Evolutionary conservation across 2,329 filamentous ascomycete species (phyloP), one percentile per base, ranked within the genome.

Genomic region (Juglanconis sp.): DNA sequence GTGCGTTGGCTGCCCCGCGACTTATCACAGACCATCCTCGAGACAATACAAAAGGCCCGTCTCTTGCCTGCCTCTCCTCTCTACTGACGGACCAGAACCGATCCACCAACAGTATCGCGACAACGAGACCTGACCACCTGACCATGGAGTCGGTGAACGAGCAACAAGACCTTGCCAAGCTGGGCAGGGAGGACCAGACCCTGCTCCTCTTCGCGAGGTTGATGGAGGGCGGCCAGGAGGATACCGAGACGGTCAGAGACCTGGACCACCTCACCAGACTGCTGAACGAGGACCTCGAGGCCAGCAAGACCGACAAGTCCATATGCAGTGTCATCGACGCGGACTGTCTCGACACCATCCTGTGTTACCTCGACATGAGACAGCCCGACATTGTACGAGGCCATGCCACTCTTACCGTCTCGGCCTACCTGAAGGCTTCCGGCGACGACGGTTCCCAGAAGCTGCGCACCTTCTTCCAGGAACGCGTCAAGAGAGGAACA

Each of bases 181-280:
- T 73, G 74, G 61, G 63, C 67, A 53, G 84, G 76, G 76, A 83
- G 67, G 87, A 91, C 69, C 79, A 88, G 69, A 88, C 89, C 59
- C 84, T 89, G 69, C 84, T 96, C 60, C 87, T 94, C 66, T 86
- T 97, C 66, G 93, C 93, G 31, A 89, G 90, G 69, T 79, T 97
- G 67, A 96, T 97, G 87, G 91, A 96, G 72, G 92, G 91, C 49
- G 92, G 92, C 56, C 86, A 93, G 68, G 91, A 96, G 67, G 91
- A 91, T 70, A 85, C 87, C 59, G 87, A 90, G 66, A 89, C 85
- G 11, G 87, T 83, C 67, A 74, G 74, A 62, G 81, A 86, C 62
- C 76, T 88, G 50, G 81, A 84, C 65, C 73, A 75, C 58, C 79
- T 88, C 57, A 86, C 85, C 49, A 84, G 81, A 71, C 76, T 88